A percentile compares a stretch with the other conserved stretches of the same genome.
Evolutionary conservation across 768 basidiomycete genomes (phyloP).

Genomic region (Mycena filopes): DNA sequence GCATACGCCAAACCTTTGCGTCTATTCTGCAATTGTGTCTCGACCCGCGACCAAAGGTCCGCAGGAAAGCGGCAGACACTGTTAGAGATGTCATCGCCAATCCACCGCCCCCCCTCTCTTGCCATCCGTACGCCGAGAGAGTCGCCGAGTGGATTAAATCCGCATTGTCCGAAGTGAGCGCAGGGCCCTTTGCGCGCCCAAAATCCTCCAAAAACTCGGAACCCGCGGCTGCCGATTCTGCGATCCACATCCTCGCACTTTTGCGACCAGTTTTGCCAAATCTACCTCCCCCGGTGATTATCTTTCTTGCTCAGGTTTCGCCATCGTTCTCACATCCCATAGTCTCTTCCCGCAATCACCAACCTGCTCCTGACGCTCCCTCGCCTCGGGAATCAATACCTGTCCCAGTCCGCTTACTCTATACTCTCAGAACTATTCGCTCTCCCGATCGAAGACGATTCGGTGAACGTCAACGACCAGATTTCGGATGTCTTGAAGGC

Average conservation of each 20-base stretch:
- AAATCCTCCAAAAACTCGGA: constrained; percentile 66
- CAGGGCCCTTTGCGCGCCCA: constrained; percentile 68
- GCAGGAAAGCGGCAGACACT: constrained; percentile 89
- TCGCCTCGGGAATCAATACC: constrained; percentile 87
- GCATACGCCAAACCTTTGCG: constrained; percentile 85
- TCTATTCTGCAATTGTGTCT: constrained; percentile 84
- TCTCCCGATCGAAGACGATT: constrained; percentile 60
- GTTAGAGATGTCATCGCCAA: constrained; percentile 79
- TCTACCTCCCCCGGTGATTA: constrained; percentile 77
- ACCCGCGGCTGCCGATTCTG: constrained; percentile 73
- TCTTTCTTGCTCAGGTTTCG: background rate
- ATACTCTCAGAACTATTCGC: constrained; percentile 85
- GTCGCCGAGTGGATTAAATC: constrained; percentile 83
- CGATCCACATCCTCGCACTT: constrained; percentile 81
- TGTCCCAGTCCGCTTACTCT: constrained; percentile 89
- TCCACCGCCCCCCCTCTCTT: constrained; percentile 79
- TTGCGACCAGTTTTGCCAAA: constrained; percentile 68
- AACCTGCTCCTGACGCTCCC: constrained; percentile 83
- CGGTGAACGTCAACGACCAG: constrained; percentile 60
- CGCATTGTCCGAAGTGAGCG: constrained; percentile 71
- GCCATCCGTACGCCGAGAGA: constrained; percentile 88
- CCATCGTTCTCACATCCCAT: constrained; percentile 31
- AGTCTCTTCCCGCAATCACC: constrained; percentile 81
- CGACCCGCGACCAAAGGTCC: constrained; percentile 93
- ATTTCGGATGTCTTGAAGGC: constrained; percentile 72